These are phyloP conservation scores for Lipomyces orientalis DNA, from an alignment of 805 yeast species.

Conservation along the genomic window DNA sequence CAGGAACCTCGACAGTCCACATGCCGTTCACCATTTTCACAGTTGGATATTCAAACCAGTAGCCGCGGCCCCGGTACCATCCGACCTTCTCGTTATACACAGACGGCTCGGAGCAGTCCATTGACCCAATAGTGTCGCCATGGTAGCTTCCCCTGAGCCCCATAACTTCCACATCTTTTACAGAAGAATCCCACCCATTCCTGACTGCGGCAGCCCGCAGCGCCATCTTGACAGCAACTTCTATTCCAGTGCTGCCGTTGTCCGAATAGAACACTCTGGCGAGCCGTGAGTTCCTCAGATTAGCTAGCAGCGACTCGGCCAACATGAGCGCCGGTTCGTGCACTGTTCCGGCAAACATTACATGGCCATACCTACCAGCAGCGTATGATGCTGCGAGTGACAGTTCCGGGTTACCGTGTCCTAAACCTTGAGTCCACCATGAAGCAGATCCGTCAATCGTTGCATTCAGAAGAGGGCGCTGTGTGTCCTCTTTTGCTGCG, in stretches of 20 bases:
- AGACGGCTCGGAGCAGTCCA: constrained; percentile 41
- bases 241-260: constrained; percentile 42
- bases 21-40: constrained; percentile 35
- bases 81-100: constrained; percentile 39
- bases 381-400: constrained; percentile 41
- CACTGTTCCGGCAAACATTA: constrained; percentile 40
- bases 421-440: constrained; percentile 43
- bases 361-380: constrained; percentile 42
- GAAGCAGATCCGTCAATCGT: constrained; percentile 38
- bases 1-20: constrained; percentile 29
- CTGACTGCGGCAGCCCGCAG: constrained; percentile 36
- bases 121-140: constrained; percentile 42
- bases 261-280: constrained; percentile 40
- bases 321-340: constrained; percentile 40
- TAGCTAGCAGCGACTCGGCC: constrained; percentile 33
- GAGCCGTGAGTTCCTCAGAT: constrained; percentile 33
- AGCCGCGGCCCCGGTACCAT: constrained; percentile 40
- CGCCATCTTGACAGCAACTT: constrained; percentile 43
- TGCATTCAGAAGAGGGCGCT: not conserved
- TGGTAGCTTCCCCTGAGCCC: constrained; percentile 41
- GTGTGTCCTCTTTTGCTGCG: not conserved
- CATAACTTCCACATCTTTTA: constrained; percentile 30
- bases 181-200: constrained; percentile 29
- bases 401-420: constrained; percentile 39
- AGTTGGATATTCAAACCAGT: constrained; percentile 41